Conservation (phyloP, 1,284 basidiomycete species). For the Fereydounia khargensis region DNA sequence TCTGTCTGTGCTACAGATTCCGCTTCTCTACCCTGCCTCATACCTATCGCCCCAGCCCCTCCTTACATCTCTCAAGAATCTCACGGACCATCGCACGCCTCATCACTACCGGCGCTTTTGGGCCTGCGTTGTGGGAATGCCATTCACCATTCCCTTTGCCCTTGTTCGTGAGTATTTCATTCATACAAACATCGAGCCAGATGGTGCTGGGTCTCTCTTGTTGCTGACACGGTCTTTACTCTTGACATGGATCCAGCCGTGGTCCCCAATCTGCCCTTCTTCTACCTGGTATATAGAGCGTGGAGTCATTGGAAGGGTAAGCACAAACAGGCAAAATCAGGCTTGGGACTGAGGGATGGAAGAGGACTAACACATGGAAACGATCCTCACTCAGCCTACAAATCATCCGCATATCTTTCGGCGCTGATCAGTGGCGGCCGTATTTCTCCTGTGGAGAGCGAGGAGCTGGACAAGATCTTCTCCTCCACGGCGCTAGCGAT, state of each 20-base stretch:
- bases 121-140: conserved; percentile 46
- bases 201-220: not conserved
- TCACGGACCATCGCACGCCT: conserved; percentile 38
- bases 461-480: conserved; percentile 37
- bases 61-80: conserved; percentile 26
- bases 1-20: conserved; percentile 26
- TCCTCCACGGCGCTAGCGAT: conserved; percentile 5
- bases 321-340: conserved; percentile 3
- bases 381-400: conserved; percentile 28
- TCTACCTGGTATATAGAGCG: conserved; percentile 54
- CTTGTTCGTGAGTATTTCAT: conserved; percentile 34
- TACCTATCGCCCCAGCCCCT: conserved; percentile 23
- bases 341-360: too few relatives aligned
- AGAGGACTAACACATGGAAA: too few relatives aligned
- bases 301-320: conserved; percentile 50
- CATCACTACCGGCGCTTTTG: conserved; percentile 42
- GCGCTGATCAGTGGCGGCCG: conserved; percentile 28
- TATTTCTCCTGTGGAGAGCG: conserved; percentile 34
- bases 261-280: conserved; percentile 53
- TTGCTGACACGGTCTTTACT: too few relatives aligned
- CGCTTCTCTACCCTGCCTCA: conserved; percentile 44
- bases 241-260: conserved; percentile 41
- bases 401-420: conserved; percentile 38
- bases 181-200: too few relatives aligned
- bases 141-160: conserved; percentile 49